Conservation (phyloP, 2,329 filamentous ascomycete species). For the Aschersonia sp. region DNA sequence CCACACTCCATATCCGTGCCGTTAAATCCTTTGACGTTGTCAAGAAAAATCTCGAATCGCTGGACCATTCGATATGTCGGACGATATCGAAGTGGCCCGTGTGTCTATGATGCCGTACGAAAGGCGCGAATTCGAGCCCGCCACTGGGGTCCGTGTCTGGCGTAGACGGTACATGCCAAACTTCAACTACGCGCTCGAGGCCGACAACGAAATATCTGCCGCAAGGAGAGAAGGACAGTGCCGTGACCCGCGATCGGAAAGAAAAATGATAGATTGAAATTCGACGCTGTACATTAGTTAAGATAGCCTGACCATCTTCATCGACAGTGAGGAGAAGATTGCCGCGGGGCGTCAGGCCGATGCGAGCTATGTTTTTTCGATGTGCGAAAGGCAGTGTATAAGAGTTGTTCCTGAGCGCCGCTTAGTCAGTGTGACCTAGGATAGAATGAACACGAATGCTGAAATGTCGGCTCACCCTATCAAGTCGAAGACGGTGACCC, state of each 20-base stretch:
- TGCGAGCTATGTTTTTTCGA: slow-evolving; percentile 78
- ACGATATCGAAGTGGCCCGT: slow-evolving; percentile 82
- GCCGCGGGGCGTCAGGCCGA: slow-evolving; percentile 79
- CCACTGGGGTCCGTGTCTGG: slow-evolving; percentile 67
- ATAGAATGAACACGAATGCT: not conserved
- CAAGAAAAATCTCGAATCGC: slow-evolving; percentile 89
- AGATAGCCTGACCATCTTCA: slow-evolving; percentile 83
- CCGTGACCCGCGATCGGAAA: slow-evolving; percentile 71
- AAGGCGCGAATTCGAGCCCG: slow-evolving; percentile 88
- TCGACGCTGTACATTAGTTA: slow-evolving; percentile 78
- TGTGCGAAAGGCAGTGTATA: slow-evolving; percentile 82
- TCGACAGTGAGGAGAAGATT: slow-evolving; percentile 89
- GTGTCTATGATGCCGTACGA: slow-evolving; percentile 76
- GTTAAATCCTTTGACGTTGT: slow-evolving; percentile 87
- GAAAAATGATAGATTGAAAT: slow-evolving; percentile 90
- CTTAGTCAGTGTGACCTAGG: not conserved
- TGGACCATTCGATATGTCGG: slow-evolving; percentile 83
- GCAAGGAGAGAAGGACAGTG: slow-evolving; percentile 81
- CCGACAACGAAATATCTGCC: slow-evolving; percentile 85
- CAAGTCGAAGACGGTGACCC: slow-evolving; percentile 90
- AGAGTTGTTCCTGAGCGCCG: slow-evolving; percentile 59
- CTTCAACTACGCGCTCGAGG: slow-evolving; percentile 74
- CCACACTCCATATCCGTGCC: slow-evolving; percentile 85
- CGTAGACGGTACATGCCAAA: slow-evolving; percentile 90
- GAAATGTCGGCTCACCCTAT: slow-evolving; percentile 54